Evolutionary conservation across 768 basidiomycete genomes (phyloP).

Genomic region (Tulasnella sp.): DNA sequence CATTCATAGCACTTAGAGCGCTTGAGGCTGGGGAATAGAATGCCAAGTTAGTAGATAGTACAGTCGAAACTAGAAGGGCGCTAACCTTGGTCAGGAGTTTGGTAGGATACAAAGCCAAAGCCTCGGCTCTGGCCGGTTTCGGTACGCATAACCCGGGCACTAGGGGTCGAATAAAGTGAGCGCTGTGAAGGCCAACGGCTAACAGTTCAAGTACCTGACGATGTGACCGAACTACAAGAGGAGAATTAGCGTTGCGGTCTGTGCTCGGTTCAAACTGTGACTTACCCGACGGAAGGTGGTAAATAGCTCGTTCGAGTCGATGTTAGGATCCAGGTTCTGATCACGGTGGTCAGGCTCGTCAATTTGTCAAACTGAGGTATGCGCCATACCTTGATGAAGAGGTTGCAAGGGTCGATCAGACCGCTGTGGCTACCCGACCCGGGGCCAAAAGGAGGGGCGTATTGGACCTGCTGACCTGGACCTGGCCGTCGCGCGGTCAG

Average conservation of each 20-base stretch:
- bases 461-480: slow-evolving; percentile 84
- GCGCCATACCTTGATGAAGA: slow-evolving; percentile 68
- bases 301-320: slow-evolving; percentile 79
- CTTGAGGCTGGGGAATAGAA: slow-evolving; percentile 44
- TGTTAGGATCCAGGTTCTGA: slow-evolving; percentile 76
- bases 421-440: slow-evolving; percentile 81
- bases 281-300: slow-evolving; percentile 69
- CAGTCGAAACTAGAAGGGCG: background rate
- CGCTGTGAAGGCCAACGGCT: background rate
- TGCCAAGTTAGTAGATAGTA: background rate
- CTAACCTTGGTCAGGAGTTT: slow-evolving; percentile 72
- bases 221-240: slow-evolving; percentile 69
- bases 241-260: slow-evolving; percentile 18
- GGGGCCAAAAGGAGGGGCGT: slow-evolving; percentile 63
- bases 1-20: slow-evolving; percentile 79
- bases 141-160: slow-evolving; percentile 88
- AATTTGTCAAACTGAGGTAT: background rate
- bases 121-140: slow-evolving; percentile 73
- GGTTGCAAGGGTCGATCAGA: slow-evolving; percentile 81
- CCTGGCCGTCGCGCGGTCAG: slow-evolving; percentile 32
- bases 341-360: slow-evolving; percentile 19
- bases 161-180: slow-evolving; percentile 28
- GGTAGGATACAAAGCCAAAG: slow-evolving; percentile 87
- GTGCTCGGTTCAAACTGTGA: background rate
- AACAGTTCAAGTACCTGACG: slow-evolving; percentile 52